phyloP scores from a whole-genome alignment of 441 rosid genomes.

The Capsella rubella region DNA sequence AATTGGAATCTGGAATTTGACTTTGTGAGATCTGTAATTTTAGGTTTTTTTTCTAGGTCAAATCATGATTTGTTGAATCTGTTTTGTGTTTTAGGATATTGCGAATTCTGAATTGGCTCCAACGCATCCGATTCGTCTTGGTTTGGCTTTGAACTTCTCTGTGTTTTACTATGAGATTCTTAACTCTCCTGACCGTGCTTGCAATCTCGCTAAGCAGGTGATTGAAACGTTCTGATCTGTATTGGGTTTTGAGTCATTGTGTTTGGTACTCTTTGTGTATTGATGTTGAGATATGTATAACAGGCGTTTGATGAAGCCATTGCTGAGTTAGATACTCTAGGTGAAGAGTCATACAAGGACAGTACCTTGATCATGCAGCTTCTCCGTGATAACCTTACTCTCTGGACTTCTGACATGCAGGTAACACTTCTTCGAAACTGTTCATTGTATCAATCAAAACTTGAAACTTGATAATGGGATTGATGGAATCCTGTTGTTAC shows the following conservation, averaged over 20 bases:
- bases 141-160: slow-evolving; percentile 71
- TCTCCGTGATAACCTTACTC: slow-evolving; percentile 74
- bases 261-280: slow-evolving; percentile 10
- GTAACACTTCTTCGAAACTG: slow-evolving; percentile 33
- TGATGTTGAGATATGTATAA: neutral
- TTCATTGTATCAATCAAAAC: neutral
- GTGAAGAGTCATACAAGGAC: slow-evolving; percentile 77
- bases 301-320: slow-evolving; percentile 82
- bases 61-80: neutral
- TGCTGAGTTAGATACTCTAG: slow-evolving; percentile 74
- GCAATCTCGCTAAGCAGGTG: slow-evolving; percentile 78
- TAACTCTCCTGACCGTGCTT: slow-evolving; percentile 75
- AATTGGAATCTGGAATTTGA: neutral
- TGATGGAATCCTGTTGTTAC: neutral
- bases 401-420: slow-evolving; percentile 83
- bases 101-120: slow-evolving; percentile 67
- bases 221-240: neutral
- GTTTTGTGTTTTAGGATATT: slow-evolving; percentile 30
- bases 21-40: slow-evolving; percentile 5
- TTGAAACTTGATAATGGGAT: neutral
- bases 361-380: slow-evolving; percentile 83
- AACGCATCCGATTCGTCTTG: slow-evolving; percentile 71
- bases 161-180: slow-evolving; percentile 76
- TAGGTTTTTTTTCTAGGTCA: slow-evolving; percentile 5
- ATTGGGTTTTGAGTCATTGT: neutral